phyloP scores from a whole-genome alignment of 805 yeast genomes.

The Clavispora carvajalis region DNA sequence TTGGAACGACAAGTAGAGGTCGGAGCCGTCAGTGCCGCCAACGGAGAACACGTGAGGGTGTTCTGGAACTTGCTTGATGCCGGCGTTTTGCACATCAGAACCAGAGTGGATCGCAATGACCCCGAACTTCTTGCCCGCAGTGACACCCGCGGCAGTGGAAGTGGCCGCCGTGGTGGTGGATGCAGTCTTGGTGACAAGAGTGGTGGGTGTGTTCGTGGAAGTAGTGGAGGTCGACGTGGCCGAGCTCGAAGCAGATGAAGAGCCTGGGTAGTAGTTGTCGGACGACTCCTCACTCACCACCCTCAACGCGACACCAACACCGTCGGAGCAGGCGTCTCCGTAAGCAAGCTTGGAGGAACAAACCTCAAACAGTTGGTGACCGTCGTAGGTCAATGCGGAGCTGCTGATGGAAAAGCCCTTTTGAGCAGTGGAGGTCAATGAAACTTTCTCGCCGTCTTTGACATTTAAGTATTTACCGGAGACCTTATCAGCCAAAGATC shows the following conservation, averaged over 20 bases:
- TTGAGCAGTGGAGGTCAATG: constrained; percentile 6
- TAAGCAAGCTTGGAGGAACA: not conserved
- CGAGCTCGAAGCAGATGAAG: too few relatives aligned
- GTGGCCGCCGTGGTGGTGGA: constrained; percentile 5
- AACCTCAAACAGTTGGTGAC: constrained; percentile 3
- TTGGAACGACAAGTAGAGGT: constrained; percentile 19
- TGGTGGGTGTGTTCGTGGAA: constrained; percentile 4
- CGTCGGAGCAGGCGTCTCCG: not conserved
- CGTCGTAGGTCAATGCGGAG: constrained; percentile 6
- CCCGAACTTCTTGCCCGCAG: constrained; percentile 12
- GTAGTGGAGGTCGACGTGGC: constrained; percentile 4
- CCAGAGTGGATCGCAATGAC: constrained; percentile 22
- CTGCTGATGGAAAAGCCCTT: constrained; percentile 10
- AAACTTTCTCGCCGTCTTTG: constrained; percentile 6
- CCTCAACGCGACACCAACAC: not conserved
- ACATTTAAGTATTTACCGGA: constrained; percentile 15
- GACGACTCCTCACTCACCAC: not conserved
- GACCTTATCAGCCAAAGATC: constrained; percentile 16
- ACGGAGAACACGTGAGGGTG: constrained; percentile 32
- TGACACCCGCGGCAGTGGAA: constrained; percentile 1
- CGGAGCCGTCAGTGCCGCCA: constrained; percentile 27
- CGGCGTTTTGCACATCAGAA: constrained; percentile 19
- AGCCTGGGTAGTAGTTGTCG: constrained; percentile 1
- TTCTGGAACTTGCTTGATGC: constrained; percentile 23
- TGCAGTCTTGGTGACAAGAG: constrained; percentile 4